These are phyloP conservation scores for Oryza brachyantha DNA, from an alignment of 176 grass and related monocot species.

Conservation along the genomic window DNA sequence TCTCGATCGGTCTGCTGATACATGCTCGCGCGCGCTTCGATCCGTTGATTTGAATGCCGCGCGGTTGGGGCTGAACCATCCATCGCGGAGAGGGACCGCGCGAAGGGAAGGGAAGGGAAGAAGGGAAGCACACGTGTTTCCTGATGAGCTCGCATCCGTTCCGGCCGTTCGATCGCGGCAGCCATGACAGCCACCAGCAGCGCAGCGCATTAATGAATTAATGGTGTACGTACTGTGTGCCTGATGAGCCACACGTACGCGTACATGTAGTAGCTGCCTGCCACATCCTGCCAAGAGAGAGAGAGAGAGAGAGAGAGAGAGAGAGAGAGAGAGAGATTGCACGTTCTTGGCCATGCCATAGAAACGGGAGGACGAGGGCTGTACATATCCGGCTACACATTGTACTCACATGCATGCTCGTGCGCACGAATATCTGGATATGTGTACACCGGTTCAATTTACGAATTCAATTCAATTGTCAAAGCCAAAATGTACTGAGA, in stretches of 20 bases:
- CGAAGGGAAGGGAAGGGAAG: not conserved
- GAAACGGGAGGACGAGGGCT: not conserved
- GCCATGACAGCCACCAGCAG: conserved; percentile 9
- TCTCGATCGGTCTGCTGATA: too few relatives aligned
- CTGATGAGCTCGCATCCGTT: not conserved
- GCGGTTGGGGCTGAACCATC: conserved; percentile 30
- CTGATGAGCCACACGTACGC: not conserved
- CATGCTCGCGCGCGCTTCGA: too few relatives aligned
- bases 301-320: too few relatives aligned
- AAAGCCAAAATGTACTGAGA: not conserved
- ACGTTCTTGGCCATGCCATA: not conserved
- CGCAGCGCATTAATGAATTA: too few relatives aligned
- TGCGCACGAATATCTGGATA: not conserved
- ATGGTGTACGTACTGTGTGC: not conserved
- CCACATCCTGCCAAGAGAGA: not conserved
- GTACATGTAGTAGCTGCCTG: not conserved
- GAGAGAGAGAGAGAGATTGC: too few relatives aligned
- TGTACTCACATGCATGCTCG: not conserved
- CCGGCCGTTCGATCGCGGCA: too few relatives aligned
- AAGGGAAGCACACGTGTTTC: not conserved
- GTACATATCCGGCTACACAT: not conserved
- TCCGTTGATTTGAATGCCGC: conserved; percentile 21
- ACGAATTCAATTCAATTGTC: too few relatives aligned
- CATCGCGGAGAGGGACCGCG: not conserved
- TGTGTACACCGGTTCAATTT: not conserved